Base-by-base conservation (phyloP, 2,329 filamentous ascomycete genomes). In the Hypoxylon sp. region DNA sequence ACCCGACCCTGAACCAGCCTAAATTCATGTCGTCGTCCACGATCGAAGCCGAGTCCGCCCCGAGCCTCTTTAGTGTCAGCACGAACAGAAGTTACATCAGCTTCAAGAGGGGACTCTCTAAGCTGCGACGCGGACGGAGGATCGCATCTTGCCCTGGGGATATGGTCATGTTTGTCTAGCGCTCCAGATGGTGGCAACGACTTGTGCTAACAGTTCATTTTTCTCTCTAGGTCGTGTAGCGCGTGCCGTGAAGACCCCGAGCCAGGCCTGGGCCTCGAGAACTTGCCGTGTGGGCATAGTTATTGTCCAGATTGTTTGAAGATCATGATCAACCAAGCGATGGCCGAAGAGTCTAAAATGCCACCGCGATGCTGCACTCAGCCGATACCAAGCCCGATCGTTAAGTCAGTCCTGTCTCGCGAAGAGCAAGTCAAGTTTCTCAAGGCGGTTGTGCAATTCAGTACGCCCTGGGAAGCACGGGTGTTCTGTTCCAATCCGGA, bases 311-410 rank as follows among this genome's bases (percentile, higher is more conserved):
- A 74, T 45, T 88, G 85, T 63, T 70, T 88, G 10, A 75, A 75
- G 48, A 75, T 80, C 29, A 76, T 88, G 68, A 77, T 86, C 55
- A 77, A 77, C 17, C 81, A 86, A 68, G 81, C 84, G 18, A 78
- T 77, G 33, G 75, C 74, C 11, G 80, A 86, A 64, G 85, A 88
- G 71, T 77, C 80, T 49, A 84, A 80, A 61, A 86, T 88, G 83
- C 85, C 85, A 6, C 85, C 85, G 0, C 76, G 83, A 52, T 88
- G 85, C 68, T 88, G 85, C 69, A 78, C 79, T 1, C 79, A 82
- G 63, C 80, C 84, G 1, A 78, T 88, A 21, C 79, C 83, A 1
- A 75, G 77, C 21, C 61, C 73, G 2, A 75, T 78, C 26, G 76
- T 88, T 59, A 81, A 79, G 63, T 71, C 75, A 0, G 72, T 84